These are phyloP conservation scores for Gossypium schwendimanii DNA, from an alignment of 441 rosid genomes.

Conservation along the genomic window DNA sequence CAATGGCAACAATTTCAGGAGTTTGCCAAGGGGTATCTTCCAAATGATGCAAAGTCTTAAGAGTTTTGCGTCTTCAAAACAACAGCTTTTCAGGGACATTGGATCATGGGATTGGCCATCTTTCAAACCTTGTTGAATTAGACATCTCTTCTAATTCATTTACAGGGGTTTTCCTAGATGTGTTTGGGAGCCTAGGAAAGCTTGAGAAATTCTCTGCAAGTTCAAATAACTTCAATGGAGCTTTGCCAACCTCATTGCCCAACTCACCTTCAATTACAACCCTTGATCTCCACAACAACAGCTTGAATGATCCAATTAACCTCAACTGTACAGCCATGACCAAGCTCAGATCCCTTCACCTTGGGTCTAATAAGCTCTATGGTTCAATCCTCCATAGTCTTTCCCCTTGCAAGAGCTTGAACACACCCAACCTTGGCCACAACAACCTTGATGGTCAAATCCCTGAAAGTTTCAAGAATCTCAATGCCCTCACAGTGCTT, in stretches of 20 bases:
- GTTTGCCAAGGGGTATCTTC: not conserved
- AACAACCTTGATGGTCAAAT: not conserved
- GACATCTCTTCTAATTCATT: conserved; percentile 9
- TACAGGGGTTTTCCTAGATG: not conserved
- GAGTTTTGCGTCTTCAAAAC: not conserved
- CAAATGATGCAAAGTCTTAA: not conserved
- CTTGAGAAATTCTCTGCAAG: not conserved
- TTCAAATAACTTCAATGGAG: conserved; percentile 4
- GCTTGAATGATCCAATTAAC: not conserved
- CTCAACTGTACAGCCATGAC: conserved; percentile 11
- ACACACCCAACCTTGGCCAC: not conserved
- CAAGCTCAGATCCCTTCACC: not conserved
- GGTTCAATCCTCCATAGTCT: not conserved
- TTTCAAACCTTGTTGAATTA: conserved; percentile 5
- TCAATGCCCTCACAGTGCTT: not conserved
- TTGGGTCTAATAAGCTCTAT: not conserved
- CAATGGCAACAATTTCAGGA: not conserved
- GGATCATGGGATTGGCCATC: not conserved
- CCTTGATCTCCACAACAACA: conserved; percentile 7
- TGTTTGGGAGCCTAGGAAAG: conserved; percentile 10
- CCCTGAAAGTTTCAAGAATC: conserved; percentile 1
- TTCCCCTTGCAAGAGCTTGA: conserved; percentile 1
- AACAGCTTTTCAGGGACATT: not conserved
- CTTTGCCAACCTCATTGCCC: not conserved
- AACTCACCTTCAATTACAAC: not conserved